Evolutionary conservation across 2,329 filamentous ascomycete genomes (phyloP), one percentile per base, ranked within the genome.

Genomic region (Exophiala spinifera): DNA sequence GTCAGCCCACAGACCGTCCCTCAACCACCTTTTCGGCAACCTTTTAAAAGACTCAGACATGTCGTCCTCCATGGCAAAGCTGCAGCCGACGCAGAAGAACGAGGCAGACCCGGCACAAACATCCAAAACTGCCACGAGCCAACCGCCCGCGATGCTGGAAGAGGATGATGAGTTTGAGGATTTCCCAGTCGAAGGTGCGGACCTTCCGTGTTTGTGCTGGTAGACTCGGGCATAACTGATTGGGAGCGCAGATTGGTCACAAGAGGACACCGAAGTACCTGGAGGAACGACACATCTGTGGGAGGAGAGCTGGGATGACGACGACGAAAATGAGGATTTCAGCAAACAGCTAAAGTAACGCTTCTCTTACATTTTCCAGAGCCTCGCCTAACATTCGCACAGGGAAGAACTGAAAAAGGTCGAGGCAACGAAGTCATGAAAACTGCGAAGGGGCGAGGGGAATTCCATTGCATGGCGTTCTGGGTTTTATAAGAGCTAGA

Each of bases 261-360:
- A 91, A 72, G 90, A 96, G 69, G 91, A 96, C 69, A 89, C 89
- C 58, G 90, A 62, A 47, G 60, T 63, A 17, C 61, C 87, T 53
- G 79, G 81, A 66, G 84, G 79, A 57, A 83, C 77, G 64, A 83
- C 85, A 71, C 91, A 97, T 76, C 79, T 99, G 51, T 99, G 94
- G 94, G 94, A 99, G 75, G 94, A 99, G 80, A 96, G 91, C 79
- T 99, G 94, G 94, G 94, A 99, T 69, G 94, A 99, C 68, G 92
- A 97, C 71, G 94, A 97, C 74, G 94, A 90, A 63, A 94, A 82
- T 66, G 94, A 99, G 70, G 94, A 99, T 68, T 99, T 99, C 72
- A 94, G 91, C 11, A 83, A 88, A 67, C 92, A 97, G 78, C 76
- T 99, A 68, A 95, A 90, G 92, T 96, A 73, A 79, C 50, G 8